A percentile compares a stretch with the other conserved stretches of the same genome.
These are phyloP conservation scores for Hanseniaspora jakobsenii DNA, from an alignment of 805 yeast species.

Conservation along the genomic window DNA sequence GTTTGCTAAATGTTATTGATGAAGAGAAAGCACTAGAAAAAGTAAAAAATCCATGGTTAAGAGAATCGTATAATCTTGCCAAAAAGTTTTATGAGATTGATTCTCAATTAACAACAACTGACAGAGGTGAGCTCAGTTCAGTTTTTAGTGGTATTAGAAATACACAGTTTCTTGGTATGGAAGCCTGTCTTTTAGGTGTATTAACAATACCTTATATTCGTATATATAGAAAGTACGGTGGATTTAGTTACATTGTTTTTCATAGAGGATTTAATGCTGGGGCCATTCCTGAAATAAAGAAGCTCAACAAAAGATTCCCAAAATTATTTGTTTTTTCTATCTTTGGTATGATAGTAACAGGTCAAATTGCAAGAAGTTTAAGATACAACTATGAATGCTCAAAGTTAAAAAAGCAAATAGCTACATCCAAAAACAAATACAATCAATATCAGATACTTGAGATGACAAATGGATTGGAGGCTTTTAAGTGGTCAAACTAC, in stretches of 20 bases:
- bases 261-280: constrained; percentile 6
- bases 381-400: constrained; percentile 28
- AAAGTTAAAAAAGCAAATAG: constrained; percentile 7
- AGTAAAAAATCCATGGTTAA: constrained; percentile 24
- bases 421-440: constrained; percentile 18
- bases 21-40: constrained; percentile 9
- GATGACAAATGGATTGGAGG: constrained; percentile 26
- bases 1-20: background rate
- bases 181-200: constrained; percentile 33
- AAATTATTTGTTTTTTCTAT: constrained; percentile 35
- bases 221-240: constrained; percentile 27
- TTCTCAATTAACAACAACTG: constrained; percentile 31
- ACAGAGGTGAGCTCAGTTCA: constrained; percentile 33
- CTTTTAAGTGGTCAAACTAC: constrained; percentile 40
- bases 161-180: constrained; percentile 27
- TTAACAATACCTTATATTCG: constrained; percentile 36
- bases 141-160: constrained; percentile 30
- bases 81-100: constrained; percentile 41
- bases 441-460: constrained; percentile 28
- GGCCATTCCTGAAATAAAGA: constrained; percentile 2
- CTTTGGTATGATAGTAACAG: constrained; percentile 29
- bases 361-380: constrained; percentile 26
- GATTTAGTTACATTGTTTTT: constrained; percentile 27
- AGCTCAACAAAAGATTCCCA: constrained; percentile 21
- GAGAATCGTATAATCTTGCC: constrained; percentile 34